Conservation (phyloP, 2,329 filamentous ascomycete genomes). For the Drechslerella coelobrocha region DNA sequence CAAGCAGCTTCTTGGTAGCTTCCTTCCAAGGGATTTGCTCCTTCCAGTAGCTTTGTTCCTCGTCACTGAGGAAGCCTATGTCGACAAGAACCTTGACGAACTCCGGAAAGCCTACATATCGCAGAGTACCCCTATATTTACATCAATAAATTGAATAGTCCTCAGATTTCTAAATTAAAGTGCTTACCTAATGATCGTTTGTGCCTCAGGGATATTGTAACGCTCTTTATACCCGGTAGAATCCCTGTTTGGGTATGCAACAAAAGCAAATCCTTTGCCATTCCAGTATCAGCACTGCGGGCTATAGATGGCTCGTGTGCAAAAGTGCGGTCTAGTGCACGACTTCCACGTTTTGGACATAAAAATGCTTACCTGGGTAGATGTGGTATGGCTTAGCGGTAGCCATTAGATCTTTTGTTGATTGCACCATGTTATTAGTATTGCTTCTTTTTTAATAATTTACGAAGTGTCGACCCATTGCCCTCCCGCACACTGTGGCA, state of each 20-base stretch:
- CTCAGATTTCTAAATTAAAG: background rate
- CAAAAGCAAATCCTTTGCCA: slow-evolving; percentile 72
- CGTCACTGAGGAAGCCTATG: slow-evolving; percentile 83
- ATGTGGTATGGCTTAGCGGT: slow-evolving; percentile 88
- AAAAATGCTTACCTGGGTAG: slow-evolving; percentile 67
- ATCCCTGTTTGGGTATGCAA: slow-evolving; percentile 93
- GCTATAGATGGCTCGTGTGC: too few relatives aligned
- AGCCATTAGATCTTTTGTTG: slow-evolving; percentile 75
- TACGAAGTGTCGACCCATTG: background rate
- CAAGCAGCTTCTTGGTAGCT: slow-evolving; percentile 78
- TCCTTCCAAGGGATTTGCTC: slow-evolving; percentile 78
- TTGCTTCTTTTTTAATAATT: background rate
- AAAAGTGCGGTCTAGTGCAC: background rate
- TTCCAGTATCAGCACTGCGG: background rate
- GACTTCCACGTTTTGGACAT: background rate
- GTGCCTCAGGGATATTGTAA: slow-evolving; percentile 88
- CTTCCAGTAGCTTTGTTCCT: slow-evolving; percentile 57
- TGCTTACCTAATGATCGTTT: slow-evolving; percentile 72
- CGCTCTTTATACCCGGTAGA: slow-evolving; percentile 84
- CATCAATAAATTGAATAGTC: background rate
- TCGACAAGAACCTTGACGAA: slow-evolving; percentile 88
- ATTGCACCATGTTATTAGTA: slow-evolving; percentile 59
- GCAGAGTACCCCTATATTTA: slow-evolving; percentile 70
- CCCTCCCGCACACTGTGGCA: background rate
- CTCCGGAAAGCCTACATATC: slow-evolving; percentile 88